Evolutionary conservation across 768 basidiomycete species (phyloP).

Genomic region (Collybia sordida): DNA sequence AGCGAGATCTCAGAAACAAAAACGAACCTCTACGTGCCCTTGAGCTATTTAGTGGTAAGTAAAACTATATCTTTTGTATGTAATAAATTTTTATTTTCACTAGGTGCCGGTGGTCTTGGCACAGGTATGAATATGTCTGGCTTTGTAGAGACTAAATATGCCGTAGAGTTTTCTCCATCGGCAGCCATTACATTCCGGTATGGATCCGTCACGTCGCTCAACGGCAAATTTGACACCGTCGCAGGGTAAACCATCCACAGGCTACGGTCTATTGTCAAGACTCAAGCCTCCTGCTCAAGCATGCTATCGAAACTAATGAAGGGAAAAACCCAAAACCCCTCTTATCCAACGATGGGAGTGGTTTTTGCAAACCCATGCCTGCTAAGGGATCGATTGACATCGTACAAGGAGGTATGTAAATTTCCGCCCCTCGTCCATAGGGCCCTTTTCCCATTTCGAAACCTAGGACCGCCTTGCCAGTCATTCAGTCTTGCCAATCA

Average conservation of each 20-base stretch:
- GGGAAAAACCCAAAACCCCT: slow-evolving; percentile 40
- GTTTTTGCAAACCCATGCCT: slow-evolving; percentile 47
- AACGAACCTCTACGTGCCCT: slow-evolving; percentile 53
- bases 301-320: slow-evolving; percentile 49
- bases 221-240: slow-evolving; percentile 1
- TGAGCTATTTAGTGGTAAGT: slow-evolving; percentile 69
- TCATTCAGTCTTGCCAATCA: slow-evolving; percentile 69
- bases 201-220: slow-evolving; percentile 13
- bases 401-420: slow-evolving; percentile 64
- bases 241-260: slow-evolving; percentile 61
- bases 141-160: slow-evolving; percentile 65
- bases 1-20: slow-evolving; percentile 26
- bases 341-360: slow-evolving; percentile 37
- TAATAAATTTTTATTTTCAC: not conserved
- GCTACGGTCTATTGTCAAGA: slow-evolving; percentile 66
- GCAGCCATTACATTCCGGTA: slow-evolving; percentile 68
- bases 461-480: slow-evolving; percentile 73
- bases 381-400: slow-evolving; percentile 61
- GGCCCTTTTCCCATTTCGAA: not conserved
- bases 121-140: slow-evolving; percentile 63
- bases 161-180: slow-evolving; percentile 62
- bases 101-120: slow-evolving; percentile 77
- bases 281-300: slow-evolving; percentile 56
- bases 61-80: not conserved
- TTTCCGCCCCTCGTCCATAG: not conserved